Evolutionary conservation across 495 filamentous ascomycete genomes (phyloP), one percentile per base, ranked within the genome.

Genomic region (Aspergillus homomorphus): DNA sequence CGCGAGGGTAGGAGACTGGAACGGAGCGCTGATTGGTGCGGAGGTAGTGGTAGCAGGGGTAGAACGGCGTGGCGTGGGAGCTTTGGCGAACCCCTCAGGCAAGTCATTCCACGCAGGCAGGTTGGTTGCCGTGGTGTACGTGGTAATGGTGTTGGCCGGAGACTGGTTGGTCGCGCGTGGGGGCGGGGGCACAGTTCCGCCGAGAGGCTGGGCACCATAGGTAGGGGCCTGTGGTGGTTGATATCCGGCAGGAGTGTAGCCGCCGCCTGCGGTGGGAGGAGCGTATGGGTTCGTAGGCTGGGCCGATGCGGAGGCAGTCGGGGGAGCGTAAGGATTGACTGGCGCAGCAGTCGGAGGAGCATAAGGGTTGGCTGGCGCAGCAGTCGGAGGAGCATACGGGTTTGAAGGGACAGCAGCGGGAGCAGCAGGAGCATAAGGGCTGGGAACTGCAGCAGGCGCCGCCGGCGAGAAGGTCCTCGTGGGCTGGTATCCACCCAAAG

Each of bases 101-200:
- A 93, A 85, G 73, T 99, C 94, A 63, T 99, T 99, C 94, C 94
- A 99, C 53, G 87, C 87, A 33, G 84, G 83, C 44, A 84, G 82
- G 57, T 88, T 85, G 57, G 83, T 84, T 59, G 82, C 81, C 57
- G 84, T 88, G 18, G 89, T 81, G 53, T 91, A 91, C 14, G 89
- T 87, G 15, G 73, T 72, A 28, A 77, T 60, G 19, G 73, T 76
- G 12, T 20, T 20, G 14, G 86, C 82, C 24, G 87, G 83, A 22
- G 89, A 88, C 30, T 84, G 75, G 56, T 78, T 77, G 42, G 76
- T 73, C 20, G 74, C 77, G 23, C 84, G 81, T 43, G 82, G 86
- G 57, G 84, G 86, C 33, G 86, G 81, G 46, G 86, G 80, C 18
- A 79, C 73, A 52, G 68, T 67, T 12, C 69, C 69, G 44, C 69